Evolutionary conservation across 2,329 filamentous ascomycete species (phyloP).

Genomic region (Trichoderma lentiforme): DNA sequence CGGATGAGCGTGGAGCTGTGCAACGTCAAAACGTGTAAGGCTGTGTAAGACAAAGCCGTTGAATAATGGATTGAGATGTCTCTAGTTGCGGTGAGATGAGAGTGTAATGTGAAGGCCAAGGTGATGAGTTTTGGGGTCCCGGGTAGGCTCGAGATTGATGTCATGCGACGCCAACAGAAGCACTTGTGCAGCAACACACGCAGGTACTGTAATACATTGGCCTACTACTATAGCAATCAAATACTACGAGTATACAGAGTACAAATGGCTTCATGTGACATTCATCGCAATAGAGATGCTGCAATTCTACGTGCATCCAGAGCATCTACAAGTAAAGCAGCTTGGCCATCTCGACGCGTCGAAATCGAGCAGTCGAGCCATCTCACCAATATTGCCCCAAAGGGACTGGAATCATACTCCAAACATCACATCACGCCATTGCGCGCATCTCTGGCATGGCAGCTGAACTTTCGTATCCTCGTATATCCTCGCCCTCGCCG

Average conservation of each 20-base stretch:
- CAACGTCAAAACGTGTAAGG: not conserved
- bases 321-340: not conserved
- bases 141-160: not conserved
- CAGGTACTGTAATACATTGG: not conserved
- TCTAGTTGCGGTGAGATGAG: not conserved
- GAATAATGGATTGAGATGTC: not conserved
- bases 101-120: not conserved
- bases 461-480: not conserved
- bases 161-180: not conserved
- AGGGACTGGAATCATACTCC: not conserved
- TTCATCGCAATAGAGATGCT: not conserved
- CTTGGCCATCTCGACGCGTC: not conserved
- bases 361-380: not conserved
- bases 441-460: not conserved
- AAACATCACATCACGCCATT: not conserved
- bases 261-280: not conserved
- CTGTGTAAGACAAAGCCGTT: not conserved
- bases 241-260: not conserved
- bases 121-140: not conserved
- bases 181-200: not conserved
- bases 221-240: not conserved
- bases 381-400: not conserved
- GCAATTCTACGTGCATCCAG: not conserved
- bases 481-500: not conserved
- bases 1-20: not conserved